Conservation (phyloP, 1,284 basidiomycete genomes). For the Ganoderma meredithae region DNA sequence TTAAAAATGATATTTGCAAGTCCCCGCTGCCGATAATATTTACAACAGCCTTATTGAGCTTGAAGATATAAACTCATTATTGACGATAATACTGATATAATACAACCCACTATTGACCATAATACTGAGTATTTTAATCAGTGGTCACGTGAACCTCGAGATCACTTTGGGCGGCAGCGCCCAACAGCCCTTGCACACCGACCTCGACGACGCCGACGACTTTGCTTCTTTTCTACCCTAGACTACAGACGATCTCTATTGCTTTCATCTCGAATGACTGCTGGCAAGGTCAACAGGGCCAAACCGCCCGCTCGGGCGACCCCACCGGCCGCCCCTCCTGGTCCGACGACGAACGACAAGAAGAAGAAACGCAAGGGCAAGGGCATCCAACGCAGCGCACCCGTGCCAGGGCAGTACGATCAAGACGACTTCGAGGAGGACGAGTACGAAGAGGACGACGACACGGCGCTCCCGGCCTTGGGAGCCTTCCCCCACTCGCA, state of each 20-base stretch:
- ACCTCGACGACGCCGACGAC: slow-evolving; percentile 23
- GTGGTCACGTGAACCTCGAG: slow-evolving; percentile 24
- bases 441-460: slow-evolving; percentile 42
- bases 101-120: neutral
- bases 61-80: no score
- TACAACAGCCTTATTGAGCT: no score
- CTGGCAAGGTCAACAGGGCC: slow-evolving; percentile 28
- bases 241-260: slow-evolving; percentile 16
- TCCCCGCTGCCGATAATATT: no score
- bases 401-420: slow-evolving; percentile 12
- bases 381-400: slow-evolving; percentile 35
- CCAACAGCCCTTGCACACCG: slow-evolving; percentile 21
- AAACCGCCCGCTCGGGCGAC: slow-evolving; percentile 28
- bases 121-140: neutral
- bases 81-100: no score
- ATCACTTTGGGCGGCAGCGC: slow-evolving; percentile 20
- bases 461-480: slow-evolving; percentile 40
- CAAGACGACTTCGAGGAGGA: slow-evolving; percentile 32
- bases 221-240: slow-evolving; percentile 19
- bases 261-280: slow-evolving; percentile 29
- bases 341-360: slow-evolving; percentile 41
- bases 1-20: no score
- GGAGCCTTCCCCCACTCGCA: slow-evolving; percentile 35
- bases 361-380: slow-evolving; percentile 58
- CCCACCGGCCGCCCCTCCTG: slow-evolving; percentile 19